These are phyloP conservation scores for Leccinum boreale DNA, from an alignment of 768 basidiomycete species.

Conservation along the genomic window DNA sequence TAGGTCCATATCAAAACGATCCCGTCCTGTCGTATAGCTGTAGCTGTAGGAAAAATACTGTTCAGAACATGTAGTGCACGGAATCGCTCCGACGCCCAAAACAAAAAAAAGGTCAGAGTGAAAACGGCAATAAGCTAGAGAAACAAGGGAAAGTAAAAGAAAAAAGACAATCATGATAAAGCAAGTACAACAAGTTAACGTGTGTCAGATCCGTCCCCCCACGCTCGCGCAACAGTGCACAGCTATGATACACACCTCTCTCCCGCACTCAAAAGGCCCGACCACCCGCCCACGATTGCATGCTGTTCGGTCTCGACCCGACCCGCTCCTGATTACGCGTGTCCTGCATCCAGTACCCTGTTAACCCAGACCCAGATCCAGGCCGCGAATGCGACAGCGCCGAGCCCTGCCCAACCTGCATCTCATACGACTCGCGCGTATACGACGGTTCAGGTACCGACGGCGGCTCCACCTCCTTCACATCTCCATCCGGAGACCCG, in stretches of 20 bases:
- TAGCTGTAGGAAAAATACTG: not conserved
- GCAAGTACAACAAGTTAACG: constrained; percentile 22
- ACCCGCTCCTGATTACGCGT: not conserved
- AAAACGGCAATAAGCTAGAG: not conserved
- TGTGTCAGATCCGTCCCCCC: constrained; percentile 9
- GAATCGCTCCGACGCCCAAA: not conserved
- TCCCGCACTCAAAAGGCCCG: constrained; percentile 14
- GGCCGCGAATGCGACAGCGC: constrained; percentile 1
- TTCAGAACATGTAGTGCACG: not conserved
- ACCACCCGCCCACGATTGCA: constrained; percentile 19
- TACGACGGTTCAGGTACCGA: not conserved
- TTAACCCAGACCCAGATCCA: constrained; percentile 2
- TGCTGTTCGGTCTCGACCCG: constrained; percentile 2
- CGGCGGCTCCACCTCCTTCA: constrained; percentile 31
- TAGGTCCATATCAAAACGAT: constrained; percentile 1
- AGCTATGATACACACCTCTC: constrained; percentile 18
- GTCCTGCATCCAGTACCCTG: constrained; percentile 2
- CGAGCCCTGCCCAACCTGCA: constrained; percentile 33
- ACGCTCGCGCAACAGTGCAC: not conserved
- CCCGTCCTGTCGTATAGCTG: not conserved
- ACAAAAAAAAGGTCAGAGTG: not conserved
- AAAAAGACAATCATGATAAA: constrained; percentile 7
- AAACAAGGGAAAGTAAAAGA: not conserved
- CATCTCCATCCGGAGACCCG: constrained; percentile 43
- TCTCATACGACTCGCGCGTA: constrained; percentile 29